Evolutionary conservation across 2,329 filamentous ascomycete genomes (phyloP), one percentile per base, ranked within the genome.

Genomic region (Rutstroemia sp.): DNA sequence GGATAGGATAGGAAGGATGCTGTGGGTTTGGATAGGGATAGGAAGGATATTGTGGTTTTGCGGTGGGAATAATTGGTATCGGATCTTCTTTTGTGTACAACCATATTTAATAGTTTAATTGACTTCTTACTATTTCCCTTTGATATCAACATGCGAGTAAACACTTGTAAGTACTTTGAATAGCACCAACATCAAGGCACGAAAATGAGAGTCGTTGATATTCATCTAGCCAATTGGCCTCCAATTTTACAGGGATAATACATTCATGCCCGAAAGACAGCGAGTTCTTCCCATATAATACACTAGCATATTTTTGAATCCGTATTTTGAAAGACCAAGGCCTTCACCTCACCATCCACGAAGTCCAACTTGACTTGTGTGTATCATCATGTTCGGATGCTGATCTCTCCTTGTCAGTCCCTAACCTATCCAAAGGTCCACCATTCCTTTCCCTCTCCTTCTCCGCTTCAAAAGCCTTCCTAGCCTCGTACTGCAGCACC

Each of bases 371-470:
- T 34, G 60, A 53, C 46, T 62, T 63, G 21, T 60, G 56, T 49
- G 59, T 48, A 27, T 60, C 51, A 12, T 61, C 59, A 34, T 56
- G 55, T 19, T 45, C 48, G 25, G 47, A 25, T 46, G 39, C 42
- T 27, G 21, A 25, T 52, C 38, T 44, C 19, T 63, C 57, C 4
- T 38, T 10, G 17, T 54, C 50, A n/a, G 57, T 60, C 23, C 66
- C 67, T 63, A 68, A 51, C 59, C 61, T 62, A 56, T 68, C 66
- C 30, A 68, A 48, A 8, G 63, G 63, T 1, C 65, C 65, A 9
- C 66, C 65, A 7, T n/a, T 61, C 48, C 57, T 60, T 39, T 69
- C 62, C 45, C 62, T 66, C 51, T 69, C 63, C 52, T 65, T 67
- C 56, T 68, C 67, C 12, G 63, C 59, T 30, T 60, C 66, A 59